Conservation (phyloP, 805 yeast species). For the Brettanomyces naardenensis region DNA sequence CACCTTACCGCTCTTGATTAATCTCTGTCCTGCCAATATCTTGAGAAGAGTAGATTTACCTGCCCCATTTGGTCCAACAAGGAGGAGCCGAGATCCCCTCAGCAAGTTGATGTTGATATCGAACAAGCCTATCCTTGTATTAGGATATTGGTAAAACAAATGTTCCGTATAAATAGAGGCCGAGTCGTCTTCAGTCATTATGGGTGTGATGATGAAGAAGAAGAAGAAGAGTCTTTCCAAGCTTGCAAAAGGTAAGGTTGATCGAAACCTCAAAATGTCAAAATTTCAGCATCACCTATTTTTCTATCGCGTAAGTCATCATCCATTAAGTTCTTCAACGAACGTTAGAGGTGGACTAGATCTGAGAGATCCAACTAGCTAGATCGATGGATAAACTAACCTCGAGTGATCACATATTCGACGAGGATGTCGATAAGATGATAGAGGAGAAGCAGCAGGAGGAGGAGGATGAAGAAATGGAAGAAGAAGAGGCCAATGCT, state of each 20-base stretch:
- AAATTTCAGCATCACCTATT: too few species aligned
- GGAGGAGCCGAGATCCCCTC: conserved; percentile 65
- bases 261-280: too few species aligned
- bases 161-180: conserved; percentile 50
- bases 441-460: conserved; percentile 2
- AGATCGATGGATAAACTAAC: too few species aligned
- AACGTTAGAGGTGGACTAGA: too few species aligned
- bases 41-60: conserved; percentile 87
- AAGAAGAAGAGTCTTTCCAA: too few species aligned
- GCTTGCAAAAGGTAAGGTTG: too few species aligned
- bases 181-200: conserved; percentile 13
- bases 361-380: too few species aligned
- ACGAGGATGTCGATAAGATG: conserved; percentile 18
- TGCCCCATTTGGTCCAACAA: conserved; percentile 95
- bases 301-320: too few species aligned
- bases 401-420: conserved; percentile 19
- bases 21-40: conserved; percentile 84
- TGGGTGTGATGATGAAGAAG: too few species aligned
- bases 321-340: too few species aligned
- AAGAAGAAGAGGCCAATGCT: conserved; percentile 2
- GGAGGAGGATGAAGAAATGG: conserved; percentile 3
- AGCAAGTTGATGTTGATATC: conserved; percentile 55
- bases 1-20: conserved; percentile 67
- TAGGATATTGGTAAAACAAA: conserved; percentile 63
- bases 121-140: conserved; percentile 55